Evolutionary conservation across 345 rosid genomes (phyloP).

Genomic region (Brassica rapa): DNA sequence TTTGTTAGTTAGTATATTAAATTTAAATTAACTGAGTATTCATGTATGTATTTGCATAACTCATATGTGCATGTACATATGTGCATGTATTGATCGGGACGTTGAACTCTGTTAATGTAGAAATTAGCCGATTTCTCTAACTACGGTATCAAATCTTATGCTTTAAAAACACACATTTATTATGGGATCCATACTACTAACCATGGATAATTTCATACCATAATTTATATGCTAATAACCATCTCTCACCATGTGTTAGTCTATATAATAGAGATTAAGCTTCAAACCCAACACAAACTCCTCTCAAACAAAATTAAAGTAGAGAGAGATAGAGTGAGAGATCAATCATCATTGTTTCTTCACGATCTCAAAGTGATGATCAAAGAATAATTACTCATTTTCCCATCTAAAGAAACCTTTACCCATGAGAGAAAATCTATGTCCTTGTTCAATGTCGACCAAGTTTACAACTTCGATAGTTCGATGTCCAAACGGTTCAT

Average conservation of each 20-base stretch:
- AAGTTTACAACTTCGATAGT: constrained; percentile 67
- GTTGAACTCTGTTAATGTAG: too few relatives aligned
- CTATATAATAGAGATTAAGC: constrained; percentile 25
- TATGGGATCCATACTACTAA: constrained; percentile 11
- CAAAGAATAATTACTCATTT: constrained; percentile 46
- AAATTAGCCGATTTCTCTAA: background rate
- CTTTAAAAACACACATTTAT: constrained; percentile 3
- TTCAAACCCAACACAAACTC: constrained; percentile 28
- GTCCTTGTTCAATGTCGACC: constrained; percentile 79
- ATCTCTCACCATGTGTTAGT: constrained; percentile 22
- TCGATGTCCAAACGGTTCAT: constrained; percentile 71
- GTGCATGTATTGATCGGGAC: too few relatives aligned
- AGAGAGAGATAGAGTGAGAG: background rate
- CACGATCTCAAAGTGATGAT: constrained; percentile 59
- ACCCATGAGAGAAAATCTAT: constrained; percentile 40
- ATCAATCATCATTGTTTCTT: constrained; percentile 29
- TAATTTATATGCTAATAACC: constrained; percentile 15
- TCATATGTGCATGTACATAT: too few relatives aligned
- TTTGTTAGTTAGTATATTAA: too few relatives aligned
- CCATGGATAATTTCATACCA: constrained; percentile 23
- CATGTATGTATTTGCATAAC: too few relatives aligned
- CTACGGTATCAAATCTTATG: constrained; percentile 1
- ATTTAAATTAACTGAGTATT: too few relatives aligned
- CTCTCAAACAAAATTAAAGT: constrained; percentile 3
- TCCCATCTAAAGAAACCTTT: constrained; percentile 46